Percentiles rank a stretch among this genome's conserved stretches.
Conservation (phyloP, 1,284 basidiomycete genomes). For the Tetrapyrgos nigripes region DNA sequence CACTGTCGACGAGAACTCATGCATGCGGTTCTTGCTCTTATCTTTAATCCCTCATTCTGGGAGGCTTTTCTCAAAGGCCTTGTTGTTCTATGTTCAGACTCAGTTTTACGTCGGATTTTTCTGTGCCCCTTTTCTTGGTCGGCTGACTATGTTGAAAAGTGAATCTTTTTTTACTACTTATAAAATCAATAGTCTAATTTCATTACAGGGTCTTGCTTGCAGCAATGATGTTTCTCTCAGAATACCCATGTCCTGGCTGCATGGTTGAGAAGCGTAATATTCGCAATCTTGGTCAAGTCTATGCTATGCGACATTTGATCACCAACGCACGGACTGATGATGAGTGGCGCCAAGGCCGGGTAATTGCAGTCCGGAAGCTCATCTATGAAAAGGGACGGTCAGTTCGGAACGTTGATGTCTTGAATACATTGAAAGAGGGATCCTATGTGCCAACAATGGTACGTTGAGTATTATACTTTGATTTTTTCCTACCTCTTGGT, state of each 20-base stretch:
- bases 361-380: conserved; percentile 9
- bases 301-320: too few relatives aligned
- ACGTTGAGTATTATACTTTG: too few relatives aligned
- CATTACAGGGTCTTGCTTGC: conserved; percentile 32
- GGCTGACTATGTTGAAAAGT: conserved; percentile 37
- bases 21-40: conserved; percentile 33
- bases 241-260: too few relatives aligned
- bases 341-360: neutral
- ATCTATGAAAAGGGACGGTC: conserved; percentile 14
- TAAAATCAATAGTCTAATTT: conserved; percentile 11
- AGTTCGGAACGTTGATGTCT: neutral
- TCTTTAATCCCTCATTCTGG: too few relatives aligned
- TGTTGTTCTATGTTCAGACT: conserved; percentile 25
- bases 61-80: too few relatives aligned
- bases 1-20: conserved; percentile 35
- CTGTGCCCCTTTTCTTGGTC: conserved; percentile 30
- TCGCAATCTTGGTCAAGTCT: too few relatives aligned
- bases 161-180: neutral
- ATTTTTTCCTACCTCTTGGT: conserved; percentile 16
- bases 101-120: conserved; percentile 20
- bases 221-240: conserved; percentile 32
- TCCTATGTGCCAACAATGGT: too few relatives aligned
- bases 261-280: too few relatives aligned
- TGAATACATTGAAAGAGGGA: conserved; percentile 17
- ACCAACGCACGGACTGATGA: conserved; percentile 13